Evolutionary conservation across 148 eudicot species (phyloP), one percentile per base, ranked within the genome.

Genomic region (Chenopodium formosanum): DNA sequence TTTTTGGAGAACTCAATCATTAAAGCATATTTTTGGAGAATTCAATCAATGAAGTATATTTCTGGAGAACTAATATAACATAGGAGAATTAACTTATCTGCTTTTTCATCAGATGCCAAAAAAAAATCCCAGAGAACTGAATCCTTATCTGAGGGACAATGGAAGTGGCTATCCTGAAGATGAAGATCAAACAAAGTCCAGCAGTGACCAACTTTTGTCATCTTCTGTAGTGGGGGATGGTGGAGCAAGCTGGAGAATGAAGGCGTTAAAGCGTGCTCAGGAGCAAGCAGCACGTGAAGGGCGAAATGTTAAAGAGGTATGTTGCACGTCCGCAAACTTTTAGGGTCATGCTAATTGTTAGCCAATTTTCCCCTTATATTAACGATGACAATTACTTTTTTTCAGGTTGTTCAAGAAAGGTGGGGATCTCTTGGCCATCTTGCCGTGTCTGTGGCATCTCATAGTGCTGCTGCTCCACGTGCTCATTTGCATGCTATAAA

Each of bases 211-310:
- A 37, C 90, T 89, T 78, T 62, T 88, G 80, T 89, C 97, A 50
- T 84, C 90, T 80, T 84, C 98, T 80, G 73, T 94, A 70, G 88
- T 96, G 75, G 99, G 99, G 44, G 99, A 96, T 87, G 99, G 98
- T 84, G 99, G 99, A 74, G 98, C 98, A 73, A 96, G 99, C 81
- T 96, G 98, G 99, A 94, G 99, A 87, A 80, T 94, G 79, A 96
- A 96, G 87, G 98, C 99, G 52, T 84, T 96, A 89, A 96, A 92
- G 83, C 94, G 98, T 79, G 89, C 98, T 34, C 86, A 94, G 78
- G 99, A 96, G 82, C 98, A 96, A 84, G 97, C 99, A 62, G 89
- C 87, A 82, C 97, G 98, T 25, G 98, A 96, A 71, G 99, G 99
- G 65, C 84, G 86, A 65, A 83, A 86, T 25, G 88, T 96, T 66